These are phyloP conservation scores for Priceomyces melissophilus DNA, from an alignment of 805 yeast genomes.

Conservation along the genomic window DNA sequence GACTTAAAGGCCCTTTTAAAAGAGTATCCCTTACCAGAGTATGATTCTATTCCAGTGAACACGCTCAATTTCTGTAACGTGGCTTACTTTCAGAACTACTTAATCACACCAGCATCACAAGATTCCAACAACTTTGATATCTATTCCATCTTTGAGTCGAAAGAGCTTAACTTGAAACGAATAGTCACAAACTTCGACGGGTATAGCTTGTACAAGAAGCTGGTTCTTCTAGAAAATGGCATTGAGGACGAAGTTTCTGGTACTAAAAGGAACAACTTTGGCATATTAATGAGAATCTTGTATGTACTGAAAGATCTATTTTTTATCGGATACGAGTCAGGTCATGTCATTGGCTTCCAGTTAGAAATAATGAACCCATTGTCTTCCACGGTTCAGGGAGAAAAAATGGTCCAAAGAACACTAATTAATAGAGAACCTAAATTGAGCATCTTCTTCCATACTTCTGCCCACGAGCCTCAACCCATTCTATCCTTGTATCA, in stretches of 20 bases:
- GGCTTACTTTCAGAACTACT: conserved; percentile 30
- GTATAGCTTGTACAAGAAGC: conserved; percentile 12
- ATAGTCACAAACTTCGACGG: conserved; percentile 31
- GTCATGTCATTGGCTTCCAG: conserved; percentile 41
- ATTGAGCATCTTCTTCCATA: conserved; percentile 15
- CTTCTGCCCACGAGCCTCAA: conserved; percentile 46
- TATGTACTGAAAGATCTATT: conserved; percentile 32
- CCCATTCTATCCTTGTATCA: conserved; percentile 48
- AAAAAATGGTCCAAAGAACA: conserved; percentile 4
- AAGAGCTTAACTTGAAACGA: conserved; percentile 22
- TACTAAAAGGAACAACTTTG: conserved; percentile 41
- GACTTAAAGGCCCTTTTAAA: conserved; percentile 7
- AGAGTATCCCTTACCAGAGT: conserved; percentile 16
- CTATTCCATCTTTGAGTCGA: conserved; percentile 34
- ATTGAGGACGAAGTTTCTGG: conserved; percentile 7
- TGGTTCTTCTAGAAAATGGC: conserved; percentile 8
- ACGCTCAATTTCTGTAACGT: conserved; percentile 69
- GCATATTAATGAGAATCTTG: conserved; percentile 62
- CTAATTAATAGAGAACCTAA: conserved; percentile 25
- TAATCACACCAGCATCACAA: conserved; percentile 61
- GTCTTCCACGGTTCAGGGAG: background rate
- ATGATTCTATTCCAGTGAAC: conserved; percentile 63
- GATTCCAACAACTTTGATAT: conserved; percentile 66
- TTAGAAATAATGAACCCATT: conserved; percentile 11
- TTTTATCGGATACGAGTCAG: conserved; percentile 71